Conservation (phyloP, 2,329 filamentous ascomycete genomes). For the Fusarium cyanostomum region DNA sequence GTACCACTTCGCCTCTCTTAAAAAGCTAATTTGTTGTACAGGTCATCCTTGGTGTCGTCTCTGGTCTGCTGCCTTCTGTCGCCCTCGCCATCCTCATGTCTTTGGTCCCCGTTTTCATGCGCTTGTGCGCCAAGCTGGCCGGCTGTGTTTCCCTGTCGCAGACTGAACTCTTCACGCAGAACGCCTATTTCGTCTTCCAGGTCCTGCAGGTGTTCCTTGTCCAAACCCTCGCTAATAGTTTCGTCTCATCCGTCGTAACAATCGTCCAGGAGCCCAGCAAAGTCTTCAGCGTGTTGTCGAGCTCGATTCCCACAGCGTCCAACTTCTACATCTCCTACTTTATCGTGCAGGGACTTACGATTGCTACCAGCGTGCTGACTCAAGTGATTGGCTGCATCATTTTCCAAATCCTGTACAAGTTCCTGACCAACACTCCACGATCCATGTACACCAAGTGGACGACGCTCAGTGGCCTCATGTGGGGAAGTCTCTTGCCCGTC, state of each 20-base stretch:
- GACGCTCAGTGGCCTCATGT: slow-evolving; percentile 72
- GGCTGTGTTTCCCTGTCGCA: slow-evolving; percentile 82
- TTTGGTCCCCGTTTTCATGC: slow-evolving; percentile 76
- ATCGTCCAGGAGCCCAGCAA: slow-evolving; percentile 70
- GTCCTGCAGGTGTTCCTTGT: slow-evolving; percentile 95
- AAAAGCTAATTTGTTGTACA: slow-evolving; percentile 14
- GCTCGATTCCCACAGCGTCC: slow-evolving; percentile 80
- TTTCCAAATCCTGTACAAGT: slow-evolving; percentile 72
- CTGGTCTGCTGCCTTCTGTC: slow-evolving; percentile 83
- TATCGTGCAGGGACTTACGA: slow-evolving; percentile 81
- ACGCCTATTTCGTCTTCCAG: slow-evolving; percentile 91
- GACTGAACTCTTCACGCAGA: slow-evolving; percentile 89
- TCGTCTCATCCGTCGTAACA: slow-evolving; percentile 71
- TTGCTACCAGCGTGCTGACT: slow-evolving; percentile 77
- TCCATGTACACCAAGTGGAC: slow-evolving; percentile 81
- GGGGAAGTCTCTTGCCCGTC: slow-evolving; percentile 80
- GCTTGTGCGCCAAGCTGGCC: slow-evolving; percentile 74
- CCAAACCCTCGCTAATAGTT: slow-evolving; percentile 81
- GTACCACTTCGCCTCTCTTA: neutral
- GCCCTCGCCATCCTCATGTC: slow-evolving; percentile 85
- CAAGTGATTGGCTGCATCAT: slow-evolving; percentile 73
- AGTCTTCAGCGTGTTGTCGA: slow-evolving; percentile 72
- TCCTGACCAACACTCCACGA: slow-evolving; percentile 79
- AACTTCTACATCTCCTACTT: slow-evolving; percentile 97
- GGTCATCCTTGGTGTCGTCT: slow-evolving; percentile 78